A percentile compares a stretch with the other conserved stretches of the same genome.
These are phyloP conservation scores for Ceratocystis variospora DNA, from an alignment of 2,329 filamentous ascomycete species.

Conservation along the genomic window DNA sequence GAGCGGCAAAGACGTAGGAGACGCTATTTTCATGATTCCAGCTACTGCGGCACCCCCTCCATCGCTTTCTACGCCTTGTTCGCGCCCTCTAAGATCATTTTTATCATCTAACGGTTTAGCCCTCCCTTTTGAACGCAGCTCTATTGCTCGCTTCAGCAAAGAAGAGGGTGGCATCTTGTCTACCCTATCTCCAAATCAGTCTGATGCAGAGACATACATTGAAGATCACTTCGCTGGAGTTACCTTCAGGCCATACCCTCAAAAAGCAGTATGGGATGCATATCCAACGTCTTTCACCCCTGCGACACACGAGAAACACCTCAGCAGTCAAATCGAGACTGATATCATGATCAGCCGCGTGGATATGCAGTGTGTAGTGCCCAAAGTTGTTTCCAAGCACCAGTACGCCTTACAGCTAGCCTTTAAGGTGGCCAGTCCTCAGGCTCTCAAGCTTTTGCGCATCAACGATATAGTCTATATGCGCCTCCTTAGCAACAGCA, in stretches of 20 bases:
- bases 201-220: neutral
- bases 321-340: neutral
- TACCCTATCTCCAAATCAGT: neutral
- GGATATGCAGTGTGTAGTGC: neutral
- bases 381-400: neutral
- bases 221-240: neutral
- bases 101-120: neutral
- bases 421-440: neutral
- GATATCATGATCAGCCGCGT: neutral
- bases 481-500: neutral
- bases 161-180: neutral
- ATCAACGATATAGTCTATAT: neutral
- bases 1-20: neutral
- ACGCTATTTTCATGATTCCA: neutral
- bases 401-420: neutral
- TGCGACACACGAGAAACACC: neutral
- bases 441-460: neutral
- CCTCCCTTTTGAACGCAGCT: neutral
- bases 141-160: neutral
- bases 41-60: too few relatives aligned
- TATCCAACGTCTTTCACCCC: neutral
- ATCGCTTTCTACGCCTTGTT: too few relatives aligned
- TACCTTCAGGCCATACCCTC: neutral
- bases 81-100: too few relatives aligned
- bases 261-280: neutral